Evolutionary conservation across 805 yeast genomes (phyloP), one percentile per base, ranked within the genome.

Genomic region (Cyberlindnera petersonii): DNA sequence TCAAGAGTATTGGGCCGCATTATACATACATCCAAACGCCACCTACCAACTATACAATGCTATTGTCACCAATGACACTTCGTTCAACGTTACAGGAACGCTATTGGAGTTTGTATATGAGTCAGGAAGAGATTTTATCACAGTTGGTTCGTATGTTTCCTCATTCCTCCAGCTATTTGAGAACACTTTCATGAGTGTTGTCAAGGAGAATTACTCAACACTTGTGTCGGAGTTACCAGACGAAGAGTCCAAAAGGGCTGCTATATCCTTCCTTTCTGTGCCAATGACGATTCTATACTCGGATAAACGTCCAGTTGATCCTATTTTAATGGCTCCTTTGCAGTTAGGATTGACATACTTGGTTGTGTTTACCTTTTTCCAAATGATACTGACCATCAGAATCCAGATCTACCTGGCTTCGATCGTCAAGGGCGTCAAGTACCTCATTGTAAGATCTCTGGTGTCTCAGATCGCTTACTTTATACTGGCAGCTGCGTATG

Each of bases 301-400:
- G 4, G 87, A 82, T 52, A 56, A 62, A 29, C 61, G 63, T 7
- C 83, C 85, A 1, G 64, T 62, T 26, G 60, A 61, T 1, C 63
- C 75, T 1, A 77, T 75, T 11, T 53, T 78, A 9, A 49, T 69
- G 33, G 88, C 86, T 1, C 86, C 88, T 4, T 59, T 78, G 6
- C 88, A 82, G 56, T 76, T 84, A 37, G 93, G 93, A 19, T 66
- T 81, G 44, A 79, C 84, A 50, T 84, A 78, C 53, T 66, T 82
- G 54, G 69, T 84, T 44, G 74, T 84, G 49, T 60, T 84, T 42
- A 75, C 91, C 2, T 82, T 85, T 55, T 81, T 85, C 71, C 85
- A 79, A 50, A 68, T 81, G 48, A 68, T 61, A 5, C 71, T 82
- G 64, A 79, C 79, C 49, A 59, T 61, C 18, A 71, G 49, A 79